phyloP scores from a whole-genome alignment of 805 yeast species.

The Myxozyma geophila region DNA sequence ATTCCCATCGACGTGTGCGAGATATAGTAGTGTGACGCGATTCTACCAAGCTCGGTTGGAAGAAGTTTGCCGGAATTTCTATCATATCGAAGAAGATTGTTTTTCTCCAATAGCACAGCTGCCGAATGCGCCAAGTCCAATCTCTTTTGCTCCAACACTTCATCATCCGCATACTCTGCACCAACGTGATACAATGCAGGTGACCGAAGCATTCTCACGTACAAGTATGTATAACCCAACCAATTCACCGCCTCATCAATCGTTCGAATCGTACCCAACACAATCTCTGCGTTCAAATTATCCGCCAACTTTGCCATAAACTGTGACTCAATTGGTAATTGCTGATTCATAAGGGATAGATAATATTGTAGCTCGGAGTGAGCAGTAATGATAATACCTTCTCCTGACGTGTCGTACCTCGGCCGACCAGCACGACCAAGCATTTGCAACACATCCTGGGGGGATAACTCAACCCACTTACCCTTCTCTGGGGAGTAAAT shows the following conservation, averaged over 20 bases:
- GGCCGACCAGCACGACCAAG: conserved; percentile 51
- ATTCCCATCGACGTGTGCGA: conserved; percentile 70
- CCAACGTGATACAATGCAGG: conserved; percentile 80
- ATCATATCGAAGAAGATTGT: conserved; percentile 66
- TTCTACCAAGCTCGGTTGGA: conserved; percentile 74
- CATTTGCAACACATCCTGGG: conserved; percentile 63
- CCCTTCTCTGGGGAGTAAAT: conserved; percentile 87
- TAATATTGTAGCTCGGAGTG: conserved; percentile 47
- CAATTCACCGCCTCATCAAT: conserved; percentile 52
- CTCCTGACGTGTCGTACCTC: conserved; percentile 57
- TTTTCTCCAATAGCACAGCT: conserved; percentile 58
- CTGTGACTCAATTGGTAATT: conserved; percentile 54
- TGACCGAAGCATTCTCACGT: conserved; percentile 58
- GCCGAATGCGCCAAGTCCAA: conserved; percentile 79
- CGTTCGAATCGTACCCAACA: conserved; percentile 49
- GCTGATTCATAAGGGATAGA: conserved; percentile 51
- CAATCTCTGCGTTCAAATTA: conserved; percentile 51
- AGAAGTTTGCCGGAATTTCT: conserved; percentile 52
- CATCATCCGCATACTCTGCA: conserved; percentile 61
- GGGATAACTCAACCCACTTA: conserved; percentile 54
- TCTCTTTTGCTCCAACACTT: conserved; percentile 56
- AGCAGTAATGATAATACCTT: conserved; percentile 56
- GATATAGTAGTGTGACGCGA: conserved; percentile 87
- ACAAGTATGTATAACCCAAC: conserved; percentile 56
- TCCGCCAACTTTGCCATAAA: conserved; percentile 38